Conservation (phyloP, 306 rosid species). For the Cucumis cinereus region DNA sequence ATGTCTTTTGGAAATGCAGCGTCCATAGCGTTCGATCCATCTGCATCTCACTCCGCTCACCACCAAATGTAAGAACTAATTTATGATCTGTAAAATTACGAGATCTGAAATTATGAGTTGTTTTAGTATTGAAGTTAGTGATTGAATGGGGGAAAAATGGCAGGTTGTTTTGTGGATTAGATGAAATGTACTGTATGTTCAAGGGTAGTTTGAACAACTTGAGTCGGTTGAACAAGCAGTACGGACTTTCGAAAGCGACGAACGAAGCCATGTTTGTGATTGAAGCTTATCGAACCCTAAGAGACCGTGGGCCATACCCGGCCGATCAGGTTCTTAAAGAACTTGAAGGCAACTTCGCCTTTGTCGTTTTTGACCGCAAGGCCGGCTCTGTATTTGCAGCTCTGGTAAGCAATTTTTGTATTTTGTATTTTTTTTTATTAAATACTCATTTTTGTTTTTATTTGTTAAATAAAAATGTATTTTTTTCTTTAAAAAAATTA, state of each 20-base stretch:
- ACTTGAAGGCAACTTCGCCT: slow-evolving; percentile 77
- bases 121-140: not conserved
- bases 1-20: slow-evolving; percentile 48
- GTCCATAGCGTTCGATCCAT: slow-evolving; percentile 38
- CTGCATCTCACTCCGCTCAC: slow-evolving; percentile 7
- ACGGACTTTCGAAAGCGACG: slow-evolving; percentile 58
- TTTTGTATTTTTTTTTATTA: too few relatives aligned
- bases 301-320: slow-evolving; percentile 86
- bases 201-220: slow-evolving; percentile 57
- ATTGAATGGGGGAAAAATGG: not conserved
- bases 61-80: slow-evolving; percentile 31
- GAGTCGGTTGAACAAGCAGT: slow-evolving; percentile 54
- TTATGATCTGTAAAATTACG: not conserved
- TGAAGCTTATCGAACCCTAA: slow-evolving; percentile 74
- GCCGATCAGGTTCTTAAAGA: slow-evolving; percentile 90
- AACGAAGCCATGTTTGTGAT: slow-evolving; percentile 70
- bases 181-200: slow-evolving; percentile 66
- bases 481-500: too few relatives aligned
- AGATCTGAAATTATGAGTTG: not conserved
- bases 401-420: slow-evolving; percentile 29
- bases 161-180: slow-evolving; percentile 84
- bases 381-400: slow-evolving; percentile 61
- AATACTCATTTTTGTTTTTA: too few relatives aligned
- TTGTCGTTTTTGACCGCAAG: slow-evolving; percentile 55
- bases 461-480: too few relatives aligned